phyloP scores from a whole-genome alignment of 2,329 filamentous ascomycete genomes.

The Ophiostoma ulmi region DNA sequence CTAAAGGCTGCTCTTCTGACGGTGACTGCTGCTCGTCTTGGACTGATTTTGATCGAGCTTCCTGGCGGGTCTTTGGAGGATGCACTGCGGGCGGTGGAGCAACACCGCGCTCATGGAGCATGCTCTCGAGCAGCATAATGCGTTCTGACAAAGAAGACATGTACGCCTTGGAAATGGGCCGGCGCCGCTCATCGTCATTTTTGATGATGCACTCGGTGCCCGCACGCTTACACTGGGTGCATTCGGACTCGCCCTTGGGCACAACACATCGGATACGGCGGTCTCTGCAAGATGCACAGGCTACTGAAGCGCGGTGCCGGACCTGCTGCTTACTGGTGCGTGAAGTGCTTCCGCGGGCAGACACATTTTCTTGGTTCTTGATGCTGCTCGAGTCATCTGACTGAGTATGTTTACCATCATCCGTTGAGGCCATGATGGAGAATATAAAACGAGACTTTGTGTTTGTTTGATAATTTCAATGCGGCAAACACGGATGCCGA shows the following conservation, averaged over 20 bases:
- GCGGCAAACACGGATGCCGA: not conserved
- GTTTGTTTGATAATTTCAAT: not conserved
- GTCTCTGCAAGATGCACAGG: constrained; percentile 50
- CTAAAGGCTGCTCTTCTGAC: not conserved
- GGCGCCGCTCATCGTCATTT: constrained; percentile 52
- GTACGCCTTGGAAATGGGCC: constrained; percentile 56
- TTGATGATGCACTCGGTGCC: constrained; percentile 51
- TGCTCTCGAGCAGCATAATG: constrained; percentile 47
- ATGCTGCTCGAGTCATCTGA: constrained; percentile 30
- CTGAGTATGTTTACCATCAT: constrained; percentile 21
- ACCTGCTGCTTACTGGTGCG: constrained; percentile 33
- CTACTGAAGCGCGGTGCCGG: constrained; percentile 48
- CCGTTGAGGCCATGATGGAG: constrained; percentile 20
- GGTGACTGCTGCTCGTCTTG: not conserved
- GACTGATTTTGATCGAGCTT: not conserved
- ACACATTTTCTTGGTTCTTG: constrained; percentile 36
- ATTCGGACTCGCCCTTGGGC: constrained; percentile 46
- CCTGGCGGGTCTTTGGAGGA: constrained; percentile 46
- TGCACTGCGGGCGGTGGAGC: constrained; percentile 47
- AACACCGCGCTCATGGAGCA: constrained; percentile 48
- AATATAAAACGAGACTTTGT: not conserved
- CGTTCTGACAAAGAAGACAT: constrained; percentile 53
- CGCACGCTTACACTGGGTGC: constrained; percentile 49
- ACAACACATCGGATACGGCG: constrained; percentile 48
- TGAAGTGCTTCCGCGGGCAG: constrained; percentile 31